Conservation (phyloP, 768 basidiomycete species). For the Gymnopilus dilepis region DNA sequence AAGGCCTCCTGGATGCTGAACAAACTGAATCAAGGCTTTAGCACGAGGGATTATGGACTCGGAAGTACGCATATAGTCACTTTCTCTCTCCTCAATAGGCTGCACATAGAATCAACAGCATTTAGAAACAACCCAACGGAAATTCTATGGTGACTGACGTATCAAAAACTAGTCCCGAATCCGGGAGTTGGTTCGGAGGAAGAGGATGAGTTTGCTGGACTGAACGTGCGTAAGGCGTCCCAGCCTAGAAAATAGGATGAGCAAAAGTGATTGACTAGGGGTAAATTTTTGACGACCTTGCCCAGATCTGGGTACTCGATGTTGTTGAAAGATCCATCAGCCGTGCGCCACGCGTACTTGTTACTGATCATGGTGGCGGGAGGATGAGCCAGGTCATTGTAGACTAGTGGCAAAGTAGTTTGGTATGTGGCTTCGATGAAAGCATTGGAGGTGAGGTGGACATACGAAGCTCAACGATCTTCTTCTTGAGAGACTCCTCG, state of each 20-base stretch:
- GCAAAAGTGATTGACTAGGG: not conserved
- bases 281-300: constrained; percentile 41
- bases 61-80: constrained; percentile 36
- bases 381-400: constrained; percentile 83
- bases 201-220: constrained; percentile 74
- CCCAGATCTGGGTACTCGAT: constrained; percentile 72
- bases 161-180: constrained; percentile 82
- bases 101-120: constrained; percentile 18
- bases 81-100: constrained; percentile 70
- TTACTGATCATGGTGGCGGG: constrained; percentile 70
- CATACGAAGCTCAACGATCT: constrained; percentile 62
- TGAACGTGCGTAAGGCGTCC: constrained; percentile 81
- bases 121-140: not conserved
- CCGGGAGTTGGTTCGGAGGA: constrained; percentile 72
- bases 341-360: constrained; percentile 67
- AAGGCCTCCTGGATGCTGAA: constrained; percentile 77
- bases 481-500: constrained; percentile 45
- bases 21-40: constrained; percentile 53
- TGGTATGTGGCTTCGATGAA: not conserved
- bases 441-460: constrained; percentile 12
- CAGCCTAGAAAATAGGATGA: constrained; percentile 45
- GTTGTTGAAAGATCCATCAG: constrained; percentile 84
- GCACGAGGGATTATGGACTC: constrained; percentile 12
- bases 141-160: constrained; percentile 52
- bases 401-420: constrained; percentile 50